A percentile compares a stretch with the other conserved stretches of the same genome.
Conservation (phyloP, 2,329 filamentous ascomycete genomes). For the Aspergillus novoparasiticus region DNA sequence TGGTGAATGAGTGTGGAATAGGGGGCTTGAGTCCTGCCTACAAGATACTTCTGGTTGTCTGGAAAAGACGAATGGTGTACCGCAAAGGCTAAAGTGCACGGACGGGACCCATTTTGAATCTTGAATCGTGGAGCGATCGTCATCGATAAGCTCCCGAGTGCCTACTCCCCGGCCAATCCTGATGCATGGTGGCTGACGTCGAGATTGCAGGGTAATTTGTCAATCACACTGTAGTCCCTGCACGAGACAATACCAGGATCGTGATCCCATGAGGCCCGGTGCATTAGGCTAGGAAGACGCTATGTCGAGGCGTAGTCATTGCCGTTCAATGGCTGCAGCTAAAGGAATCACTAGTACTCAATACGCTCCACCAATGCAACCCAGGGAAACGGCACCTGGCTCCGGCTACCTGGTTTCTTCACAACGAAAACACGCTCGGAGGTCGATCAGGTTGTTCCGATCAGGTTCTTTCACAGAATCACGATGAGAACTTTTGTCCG, state of each 20-base stretch:
- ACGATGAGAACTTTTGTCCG: neutral
- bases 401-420: neutral
- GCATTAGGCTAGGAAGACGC: neutral
- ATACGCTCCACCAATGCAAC: neutral
- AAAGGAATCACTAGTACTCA: neutral
- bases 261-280: neutral
- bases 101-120: neutral
- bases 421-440: neutral
- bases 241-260: slow-evolving; percentile 8
- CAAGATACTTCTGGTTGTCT: too few species aligned
- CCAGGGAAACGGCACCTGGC: neutral
- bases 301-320: neutral
- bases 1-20: neutral
- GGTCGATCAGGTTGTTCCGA: neutral
- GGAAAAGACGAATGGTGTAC: neutral
- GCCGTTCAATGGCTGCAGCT: neutral
- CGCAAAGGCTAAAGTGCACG: neutral
- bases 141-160: slow-evolving; percentile 3
- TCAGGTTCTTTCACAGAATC: neutral
- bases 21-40: neutral
- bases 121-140: slow-evolving; percentile 1
- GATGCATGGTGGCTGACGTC: neutral
- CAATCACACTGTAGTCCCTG: neutral
- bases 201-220: slow-evolving; percentile 7
- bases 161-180: neutral